Evolutionary conservation across 306 rosid species (phyloP).

Genomic region (Medicago ruthenica): DNA sequence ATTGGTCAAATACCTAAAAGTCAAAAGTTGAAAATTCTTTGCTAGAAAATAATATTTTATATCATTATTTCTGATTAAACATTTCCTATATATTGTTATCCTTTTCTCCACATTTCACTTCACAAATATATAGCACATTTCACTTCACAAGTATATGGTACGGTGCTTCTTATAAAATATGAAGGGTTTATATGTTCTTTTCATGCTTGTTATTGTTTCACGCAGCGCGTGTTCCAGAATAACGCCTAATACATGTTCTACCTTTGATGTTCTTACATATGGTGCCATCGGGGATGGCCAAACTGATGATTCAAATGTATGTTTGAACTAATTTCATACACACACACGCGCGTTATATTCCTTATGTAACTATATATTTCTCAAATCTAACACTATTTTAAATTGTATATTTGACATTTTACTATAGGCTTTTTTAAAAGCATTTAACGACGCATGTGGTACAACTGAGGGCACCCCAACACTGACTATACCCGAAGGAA

Average conservation of each 20-base stretch:
- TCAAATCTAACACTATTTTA: background rate
- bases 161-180: background rate
- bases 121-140: no score
- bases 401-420: background rate
- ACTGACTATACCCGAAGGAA: slow-evolving; percentile 44
- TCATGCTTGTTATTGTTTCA: background rate
- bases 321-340: background rate
- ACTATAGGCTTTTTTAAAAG: slow-evolving; percentile 55
- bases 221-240: slow-evolving; percentile 1
- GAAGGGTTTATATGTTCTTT: background rate
- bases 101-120: no score
- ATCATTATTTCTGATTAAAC: no score
- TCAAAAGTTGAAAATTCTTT: no score
- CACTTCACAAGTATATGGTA: no score
- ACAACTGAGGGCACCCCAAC: slow-evolving; percentile 38
- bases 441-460: slow-evolving; percentile 48
- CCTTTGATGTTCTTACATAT: slow-evolving; percentile 47
- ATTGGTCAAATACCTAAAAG: no score
- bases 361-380: background rate
- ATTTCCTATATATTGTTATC: no score
- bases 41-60: no score
- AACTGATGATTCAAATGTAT: slow-evolving; percentile 53
- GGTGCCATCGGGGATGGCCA: slow-evolving; percentile 57
- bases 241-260: background rate
- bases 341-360: background rate